A percentile compares a stretch with the other conserved stretches of the same genome.
Evolutionary conservation across 73 alveolate species (phyloP).

Genomic region (Stentor roeselii): DNA sequence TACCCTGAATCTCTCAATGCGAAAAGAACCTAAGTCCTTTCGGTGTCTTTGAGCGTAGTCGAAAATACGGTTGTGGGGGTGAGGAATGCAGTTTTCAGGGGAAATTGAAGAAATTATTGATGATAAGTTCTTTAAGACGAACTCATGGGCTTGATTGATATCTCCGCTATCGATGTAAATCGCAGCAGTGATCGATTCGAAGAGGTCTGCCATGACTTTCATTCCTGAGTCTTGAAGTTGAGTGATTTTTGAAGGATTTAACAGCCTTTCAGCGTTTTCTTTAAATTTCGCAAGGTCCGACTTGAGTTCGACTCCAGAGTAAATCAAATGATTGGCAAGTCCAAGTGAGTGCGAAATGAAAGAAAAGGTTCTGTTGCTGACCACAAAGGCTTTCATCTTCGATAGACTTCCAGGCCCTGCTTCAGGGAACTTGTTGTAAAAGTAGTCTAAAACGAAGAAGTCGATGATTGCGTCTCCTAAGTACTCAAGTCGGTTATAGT

Average conservation of each 20-base stretch:
- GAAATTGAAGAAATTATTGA: not conserved
- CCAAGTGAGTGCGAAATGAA: not conserved
- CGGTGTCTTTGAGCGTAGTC: not conserved
- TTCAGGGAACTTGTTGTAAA: not conserved
- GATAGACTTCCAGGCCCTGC: not conserved
- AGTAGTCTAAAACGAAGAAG: slow-evolving; percentile 28
- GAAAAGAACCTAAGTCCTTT: not conserved
- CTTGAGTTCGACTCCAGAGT: not conserved
- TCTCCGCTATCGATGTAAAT: slow-evolving; percentile 28
- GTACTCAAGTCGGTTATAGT: slow-evolving; percentile 40
- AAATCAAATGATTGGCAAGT: not conserved
- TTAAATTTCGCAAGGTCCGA: not conserved
- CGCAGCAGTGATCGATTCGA: slow-evolving; percentile 47
- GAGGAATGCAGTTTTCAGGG: not conserved
- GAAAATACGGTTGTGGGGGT: not conserved
- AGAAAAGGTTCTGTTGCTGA: not conserved
- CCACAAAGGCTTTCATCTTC: not conserved
- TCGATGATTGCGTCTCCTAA: slow-evolving; percentile 44
- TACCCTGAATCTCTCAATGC: not conserved
- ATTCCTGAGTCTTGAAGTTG: not conserved
- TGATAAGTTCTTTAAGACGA: not conserved
- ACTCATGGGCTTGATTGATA: not conserved
- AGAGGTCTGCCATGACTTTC: slow-evolving; percentile 38
- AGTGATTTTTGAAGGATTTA: not conserved
- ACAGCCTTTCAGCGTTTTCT: not conserved